A percentile compares a stretch with the other conserved stretches of the same genome.
phyloP scores from a whole-genome alignment of 2,329 filamentous ascomycete species.

The Nothomitra cinnamomea region DNA sequence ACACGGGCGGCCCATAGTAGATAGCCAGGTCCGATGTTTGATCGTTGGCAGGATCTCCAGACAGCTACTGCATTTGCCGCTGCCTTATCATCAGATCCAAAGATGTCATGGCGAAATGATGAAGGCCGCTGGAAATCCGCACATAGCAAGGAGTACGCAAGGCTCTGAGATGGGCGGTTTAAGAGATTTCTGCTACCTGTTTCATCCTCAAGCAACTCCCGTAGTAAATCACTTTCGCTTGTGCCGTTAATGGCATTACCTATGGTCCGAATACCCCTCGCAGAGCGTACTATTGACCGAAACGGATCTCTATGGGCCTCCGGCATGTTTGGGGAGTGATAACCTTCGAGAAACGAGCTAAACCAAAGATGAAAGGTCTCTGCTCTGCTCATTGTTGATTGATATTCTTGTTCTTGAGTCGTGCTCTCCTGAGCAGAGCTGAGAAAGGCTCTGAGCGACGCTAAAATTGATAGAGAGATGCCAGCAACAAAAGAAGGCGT shows the following conservation, averaged over 20 bases:
- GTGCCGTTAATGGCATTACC: conserved; percentile 54
- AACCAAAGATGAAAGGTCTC: conserved; percentile 68
- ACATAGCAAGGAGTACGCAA: conserved; percentile 59
- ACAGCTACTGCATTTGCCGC: conserved; percentile 45
- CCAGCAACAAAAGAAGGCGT: conserved; percentile 65
- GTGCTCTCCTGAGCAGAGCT: conserved; percentile 59
- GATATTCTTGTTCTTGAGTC: conserved; percentile 71
- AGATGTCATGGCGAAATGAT: conserved; percentile 44
- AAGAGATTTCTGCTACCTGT: conserved; percentile 45
- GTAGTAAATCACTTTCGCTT: conserved; percentile 61
- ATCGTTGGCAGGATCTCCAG: conserved; percentile 58
- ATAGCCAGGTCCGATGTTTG: conserved; percentile 48
- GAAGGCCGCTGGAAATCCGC: conserved; percentile 50
- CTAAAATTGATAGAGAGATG: conserved; percentile 59
- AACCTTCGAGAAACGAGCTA: conserved; percentile 46
- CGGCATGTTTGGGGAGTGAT: conserved; percentile 35
- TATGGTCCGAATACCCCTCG: conserved; percentile 46
- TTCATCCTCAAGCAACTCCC: conserved; percentile 66
- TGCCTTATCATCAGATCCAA: conserved; percentile 50
- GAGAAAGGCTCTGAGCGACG: conserved; percentile 62
- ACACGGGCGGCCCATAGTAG: conserved; percentile 73
- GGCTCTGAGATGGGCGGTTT: conserved; percentile 48
- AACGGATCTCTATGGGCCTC: conserved; percentile 39
- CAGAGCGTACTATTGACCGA: conserved; percentile 48
- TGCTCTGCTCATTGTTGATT: conserved; percentile 58